phyloP scores from a whole-genome alignment of 1,139 yeast genomes.

The Suhomyces yuchorum region DNA sequence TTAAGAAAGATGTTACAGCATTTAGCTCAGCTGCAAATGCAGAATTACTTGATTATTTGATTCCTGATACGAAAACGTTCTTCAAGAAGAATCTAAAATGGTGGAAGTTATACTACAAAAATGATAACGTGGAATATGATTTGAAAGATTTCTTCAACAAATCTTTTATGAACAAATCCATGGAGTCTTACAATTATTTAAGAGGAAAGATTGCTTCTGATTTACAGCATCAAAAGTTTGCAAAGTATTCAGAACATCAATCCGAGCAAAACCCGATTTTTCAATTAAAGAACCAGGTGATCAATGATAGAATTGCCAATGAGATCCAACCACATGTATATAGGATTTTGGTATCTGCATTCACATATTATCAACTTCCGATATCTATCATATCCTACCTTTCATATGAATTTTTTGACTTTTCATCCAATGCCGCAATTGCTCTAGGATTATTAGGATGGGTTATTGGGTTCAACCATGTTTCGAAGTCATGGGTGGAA shows the following conservation, averaged over 20 bases:
- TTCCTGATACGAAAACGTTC: constrained; percentile 34
- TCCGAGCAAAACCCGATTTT: constrained; percentile 34
- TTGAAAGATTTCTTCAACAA: constrained; percentile 41
- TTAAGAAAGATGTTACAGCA: constrained; percentile 25
- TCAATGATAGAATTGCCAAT: constrained; percentile 28
- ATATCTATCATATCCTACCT: constrained; percentile 34
- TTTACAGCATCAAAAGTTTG: constrained; percentile 25
- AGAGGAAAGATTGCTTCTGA: constrained; percentile 37
- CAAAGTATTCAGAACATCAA: constrained; percentile 10
- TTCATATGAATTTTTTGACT: constrained; percentile 40
- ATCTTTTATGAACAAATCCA: constrained; percentile 43
- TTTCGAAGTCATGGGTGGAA: constrained; percentile 41
- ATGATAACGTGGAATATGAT: constrained; percentile 50
- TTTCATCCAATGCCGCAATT: constrained; percentile 34
- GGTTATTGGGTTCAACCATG: constrained; percentile 47
- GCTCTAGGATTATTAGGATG: constrained; percentile 45
- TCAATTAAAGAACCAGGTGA: constrained; percentile 32
- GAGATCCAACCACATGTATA: constrained; percentile 47
- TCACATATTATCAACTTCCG: constrained; percentile 45
- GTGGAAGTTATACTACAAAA: constrained; percentile 49
- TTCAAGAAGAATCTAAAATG: constrained; percentile 38
- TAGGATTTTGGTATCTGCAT: constrained; percentile 31
- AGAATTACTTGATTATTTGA: constrained; percentile 40
- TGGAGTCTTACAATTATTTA: constrained; percentile 40
- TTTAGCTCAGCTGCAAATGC: constrained; percentile 39